These are phyloP conservation scores for bread wheat (Triticum aestivum) DNA, from an alignment of 176 grass and related monocot species.

Conservation along the genomic window DNA sequence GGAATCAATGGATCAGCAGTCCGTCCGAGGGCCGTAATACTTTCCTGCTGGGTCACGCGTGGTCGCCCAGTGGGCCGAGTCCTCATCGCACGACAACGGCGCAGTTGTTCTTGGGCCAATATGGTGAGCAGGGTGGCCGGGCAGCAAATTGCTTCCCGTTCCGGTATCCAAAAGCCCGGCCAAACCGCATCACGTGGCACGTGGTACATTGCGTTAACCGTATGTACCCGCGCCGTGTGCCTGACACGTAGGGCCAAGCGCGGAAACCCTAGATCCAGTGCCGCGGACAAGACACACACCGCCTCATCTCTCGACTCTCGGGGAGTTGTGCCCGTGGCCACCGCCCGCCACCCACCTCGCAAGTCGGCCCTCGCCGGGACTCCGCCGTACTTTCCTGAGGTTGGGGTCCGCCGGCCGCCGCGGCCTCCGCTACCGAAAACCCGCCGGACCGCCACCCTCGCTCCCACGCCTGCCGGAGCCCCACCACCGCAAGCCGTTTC, in stretches of 20 bases:
- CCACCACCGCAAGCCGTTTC: background rate
- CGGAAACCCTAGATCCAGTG: constrained; percentile 11
- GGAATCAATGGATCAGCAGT: too few species aligned
- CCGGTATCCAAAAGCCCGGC: too few species aligned
- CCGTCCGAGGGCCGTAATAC: too few species aligned
- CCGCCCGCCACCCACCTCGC: background rate
- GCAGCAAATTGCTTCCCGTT: too few species aligned
- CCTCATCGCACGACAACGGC: background rate
- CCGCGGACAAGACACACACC: background rate
- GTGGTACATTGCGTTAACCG: background rate
- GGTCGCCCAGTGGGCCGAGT: background rate
- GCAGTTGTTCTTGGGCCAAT: too few species aligned
- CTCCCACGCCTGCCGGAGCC: background rate
- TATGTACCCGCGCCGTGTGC: background rate
- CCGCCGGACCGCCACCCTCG: background rate
- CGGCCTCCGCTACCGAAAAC: background rate
- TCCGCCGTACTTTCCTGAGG: background rate
- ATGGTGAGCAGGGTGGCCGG: too few species aligned
- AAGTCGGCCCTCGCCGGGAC: background rate
- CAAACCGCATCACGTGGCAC: too few species aligned
- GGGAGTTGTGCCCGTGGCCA: background rate
- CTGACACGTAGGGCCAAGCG: background rate
- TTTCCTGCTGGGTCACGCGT: background rate
- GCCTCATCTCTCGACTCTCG: background rate
- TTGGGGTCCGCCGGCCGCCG: too few species aligned